Evolutionary conservation across 257 asterid species (phyloP).

Genomic region (Solanum rostratum): DNA sequence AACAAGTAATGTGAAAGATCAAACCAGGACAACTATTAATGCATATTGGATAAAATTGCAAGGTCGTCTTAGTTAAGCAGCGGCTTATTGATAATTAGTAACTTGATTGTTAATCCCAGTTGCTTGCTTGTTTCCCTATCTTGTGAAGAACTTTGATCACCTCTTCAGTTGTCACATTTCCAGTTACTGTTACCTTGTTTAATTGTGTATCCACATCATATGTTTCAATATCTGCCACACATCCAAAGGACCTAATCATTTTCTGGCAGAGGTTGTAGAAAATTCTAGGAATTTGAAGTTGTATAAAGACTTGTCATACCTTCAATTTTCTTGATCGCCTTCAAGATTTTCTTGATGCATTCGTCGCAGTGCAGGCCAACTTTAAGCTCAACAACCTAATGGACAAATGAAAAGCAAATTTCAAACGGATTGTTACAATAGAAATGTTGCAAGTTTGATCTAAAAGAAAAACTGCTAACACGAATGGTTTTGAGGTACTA

Average conservation of each 20-base stretch:
- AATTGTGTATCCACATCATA: constrained; percentile 47
- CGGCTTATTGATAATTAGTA: background rate
- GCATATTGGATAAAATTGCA: background rate
- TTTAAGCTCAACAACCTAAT: constrained; percentile 74
- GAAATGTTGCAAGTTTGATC: background rate
- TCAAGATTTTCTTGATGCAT: constrained; percentile 84
- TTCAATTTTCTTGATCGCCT: constrained; percentile 87
- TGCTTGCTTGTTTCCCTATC: constrained; percentile 67
- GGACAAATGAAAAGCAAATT: background rate
- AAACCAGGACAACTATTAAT: no score
- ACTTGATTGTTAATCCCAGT: constrained; percentile 30
- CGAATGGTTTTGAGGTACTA: constrained; percentile 13
- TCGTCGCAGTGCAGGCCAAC: constrained; percentile 84
- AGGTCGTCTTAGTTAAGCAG: background rate
- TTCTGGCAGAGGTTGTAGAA: background rate
- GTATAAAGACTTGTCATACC: constrained; percentile 21
- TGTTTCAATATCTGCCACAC: constrained; percentile 64
- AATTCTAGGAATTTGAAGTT: background rate
- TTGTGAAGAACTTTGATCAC: constrained; percentile 58
- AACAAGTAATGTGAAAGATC: background rate
- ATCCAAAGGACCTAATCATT: background rate
- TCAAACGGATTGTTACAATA: background rate
- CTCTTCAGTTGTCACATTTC: constrained; percentile 60
- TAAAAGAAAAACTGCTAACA: background rate
- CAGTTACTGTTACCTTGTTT: constrained; percentile 73